Percentiles rank a stretch among this genome's conserved stretches.
These are phyloP conservation scores for Thelonectria rubi DNA, from an alignment of 2,329 filamentous ascomycete genomes.

Conservation along the genomic window DNA sequence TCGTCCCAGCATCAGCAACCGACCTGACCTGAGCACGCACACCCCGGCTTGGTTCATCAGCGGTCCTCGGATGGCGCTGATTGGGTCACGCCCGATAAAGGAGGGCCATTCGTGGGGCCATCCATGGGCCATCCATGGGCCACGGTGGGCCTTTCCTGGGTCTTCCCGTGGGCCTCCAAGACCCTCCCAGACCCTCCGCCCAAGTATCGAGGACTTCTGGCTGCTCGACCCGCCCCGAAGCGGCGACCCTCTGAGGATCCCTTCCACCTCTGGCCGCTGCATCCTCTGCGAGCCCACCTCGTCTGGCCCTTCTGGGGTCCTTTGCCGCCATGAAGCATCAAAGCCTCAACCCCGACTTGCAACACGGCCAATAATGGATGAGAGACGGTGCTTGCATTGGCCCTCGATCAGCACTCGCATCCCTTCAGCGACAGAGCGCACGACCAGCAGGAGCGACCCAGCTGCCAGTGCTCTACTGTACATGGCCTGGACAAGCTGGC, in stretches of 20 bases:
- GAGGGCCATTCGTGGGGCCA: conserved; percentile 20
- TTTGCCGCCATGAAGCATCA: conserved; percentile 32
- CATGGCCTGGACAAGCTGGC: not conserved
- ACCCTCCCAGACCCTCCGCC: not conserved
- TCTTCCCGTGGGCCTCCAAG: conserved; percentile 18
- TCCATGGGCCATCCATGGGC: conserved; percentile 4
- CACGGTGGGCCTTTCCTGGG: conserved; percentile 18
- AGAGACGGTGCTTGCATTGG: conserved; percentile 33
- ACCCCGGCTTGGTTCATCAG: conserved; percentile 41
- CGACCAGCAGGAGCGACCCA: conserved; percentile 5
- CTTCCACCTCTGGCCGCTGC: conserved; percentile 12
- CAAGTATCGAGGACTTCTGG: conserved; percentile 39
- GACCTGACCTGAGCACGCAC: conserved; percentile 30
- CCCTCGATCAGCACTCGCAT: conserved; percentile 28
- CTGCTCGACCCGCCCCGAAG: conserved; percentile 24
- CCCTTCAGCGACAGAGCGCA: conserved; percentile 2
- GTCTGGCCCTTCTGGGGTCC: conserved; percentile 26
- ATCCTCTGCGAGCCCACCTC: conserved; percentile 28
- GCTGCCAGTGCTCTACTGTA: conserved; percentile 7
- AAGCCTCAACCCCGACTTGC: conserved; percentile 32
- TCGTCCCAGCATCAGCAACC: conserved; percentile 29
- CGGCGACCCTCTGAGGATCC: conserved; percentile 29
- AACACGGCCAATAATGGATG: conserved; percentile 37
- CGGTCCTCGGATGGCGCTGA: conserved; percentile 33
- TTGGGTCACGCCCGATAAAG: conserved; percentile 28